phyloP scores from a whole-genome alignment of 495 filamentous ascomycete genomes.

The Hypomontagnella submonticulosa region DNA sequence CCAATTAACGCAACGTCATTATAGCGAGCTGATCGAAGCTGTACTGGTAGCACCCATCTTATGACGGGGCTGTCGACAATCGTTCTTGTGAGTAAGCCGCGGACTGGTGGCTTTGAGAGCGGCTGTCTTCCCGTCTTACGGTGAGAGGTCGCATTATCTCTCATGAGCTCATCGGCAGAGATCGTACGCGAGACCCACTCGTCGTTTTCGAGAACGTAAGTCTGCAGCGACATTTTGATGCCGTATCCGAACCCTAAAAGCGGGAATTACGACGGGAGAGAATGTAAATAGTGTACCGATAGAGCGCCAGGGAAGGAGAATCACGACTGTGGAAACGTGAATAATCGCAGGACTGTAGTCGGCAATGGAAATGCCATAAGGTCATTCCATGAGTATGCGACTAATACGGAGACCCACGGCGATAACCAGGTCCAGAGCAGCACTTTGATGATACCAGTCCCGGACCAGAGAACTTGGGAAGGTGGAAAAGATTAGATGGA shows the following conservation, averaged over 20 bases:
- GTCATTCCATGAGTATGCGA: conserved; percentile 12
- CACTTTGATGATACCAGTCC: not conserved
- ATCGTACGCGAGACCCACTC: conserved; percentile 64
- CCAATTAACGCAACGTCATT: conserved; percentile 95
- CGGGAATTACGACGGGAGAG: not conserved
- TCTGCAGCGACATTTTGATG: conserved; percentile 55
- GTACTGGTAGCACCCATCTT: conserved; percentile 82
- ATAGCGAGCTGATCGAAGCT: conserved; percentile 71
- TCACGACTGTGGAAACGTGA: not conserved
- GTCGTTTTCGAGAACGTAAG: conserved; percentile 66
- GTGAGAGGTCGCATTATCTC: conserved; percentile 18
- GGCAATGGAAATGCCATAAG: not conserved
- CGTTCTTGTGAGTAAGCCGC: conserved; percentile 81
- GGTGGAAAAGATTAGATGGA: not conserved
- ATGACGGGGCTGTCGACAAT: conserved; percentile 78
- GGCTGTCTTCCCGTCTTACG: conserved; percentile 23
- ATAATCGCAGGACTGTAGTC: not conserved
- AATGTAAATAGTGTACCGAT: too few relatives aligned
- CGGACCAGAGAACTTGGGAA: not conserved
- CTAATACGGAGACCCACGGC: not conserved
- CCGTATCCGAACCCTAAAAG: not conserved
- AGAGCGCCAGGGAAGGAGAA: too few relatives aligned
- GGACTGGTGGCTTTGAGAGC: conserved; percentile 56
- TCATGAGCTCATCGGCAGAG: conserved; percentile 42
- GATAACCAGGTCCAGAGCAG: not conserved